A percentile compares a stretch with the other conserved stretches of the same genome.
phyloP scores from a whole-genome alignment of 208 protist genomes.

The Leptomonas seymouri region DNA sequence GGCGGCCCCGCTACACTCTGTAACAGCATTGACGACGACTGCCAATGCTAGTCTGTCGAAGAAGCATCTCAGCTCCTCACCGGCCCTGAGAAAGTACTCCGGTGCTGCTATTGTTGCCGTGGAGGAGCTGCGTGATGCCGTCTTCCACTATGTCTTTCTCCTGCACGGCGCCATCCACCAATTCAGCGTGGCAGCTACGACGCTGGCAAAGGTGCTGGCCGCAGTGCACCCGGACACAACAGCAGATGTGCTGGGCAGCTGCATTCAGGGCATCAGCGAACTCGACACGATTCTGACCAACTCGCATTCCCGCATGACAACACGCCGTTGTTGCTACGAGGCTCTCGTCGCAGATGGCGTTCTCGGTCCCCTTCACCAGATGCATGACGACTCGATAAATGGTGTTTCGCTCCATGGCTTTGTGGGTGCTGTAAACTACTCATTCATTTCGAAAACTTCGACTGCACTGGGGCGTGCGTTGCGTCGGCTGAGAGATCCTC shows the following conservation, averaged over 20 bases:
- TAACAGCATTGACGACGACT: background rate
- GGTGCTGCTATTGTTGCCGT: background rate
- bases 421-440: background rate
- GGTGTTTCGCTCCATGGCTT: background rate
- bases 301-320: constrained; percentile 1
- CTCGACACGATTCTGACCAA: background rate
- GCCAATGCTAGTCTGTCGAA: too few relatives aligned
- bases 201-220: background rate
- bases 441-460: constrained; percentile 1
- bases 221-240: background rate
- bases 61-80: background rate
- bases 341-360: background rate
- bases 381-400: constrained; percentile 16
- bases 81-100: background rate
- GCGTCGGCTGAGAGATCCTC: constrained; percentile 1
- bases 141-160: constrained; percentile 8
- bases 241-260: background rate
- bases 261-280: background rate
- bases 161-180: background rate
- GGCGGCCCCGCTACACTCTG: constrained; percentile 1
- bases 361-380: background rate
- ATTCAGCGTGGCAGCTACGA: background rate
- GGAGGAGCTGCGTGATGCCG: constrained; percentile 5
- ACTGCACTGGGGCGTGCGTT: background rate
- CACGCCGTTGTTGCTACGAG: constrained; percentile 7